Evolutionary conservation across 73 alveolate species (phyloP).

Genomic region (Chromera velia): DNA sequence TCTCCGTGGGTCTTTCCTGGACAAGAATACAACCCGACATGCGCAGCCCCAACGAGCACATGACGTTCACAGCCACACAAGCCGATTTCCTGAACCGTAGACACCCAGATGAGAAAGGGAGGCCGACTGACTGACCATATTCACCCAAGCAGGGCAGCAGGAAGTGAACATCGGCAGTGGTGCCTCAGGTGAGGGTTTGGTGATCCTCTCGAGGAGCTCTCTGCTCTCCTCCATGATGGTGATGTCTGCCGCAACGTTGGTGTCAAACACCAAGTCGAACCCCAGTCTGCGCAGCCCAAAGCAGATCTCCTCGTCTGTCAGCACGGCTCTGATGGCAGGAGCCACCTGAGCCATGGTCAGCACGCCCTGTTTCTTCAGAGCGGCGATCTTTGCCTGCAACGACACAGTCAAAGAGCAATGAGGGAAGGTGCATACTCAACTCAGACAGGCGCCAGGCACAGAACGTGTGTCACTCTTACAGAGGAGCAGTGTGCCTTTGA

Average conservation of each 20-base stretch:
- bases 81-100: no score
- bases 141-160: background rate
- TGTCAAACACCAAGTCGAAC: background rate
- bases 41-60: no score
- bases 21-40: no score
- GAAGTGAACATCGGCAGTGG: background rate
- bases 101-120: no score
- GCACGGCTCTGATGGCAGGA: background rate
- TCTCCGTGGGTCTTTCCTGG: no score
- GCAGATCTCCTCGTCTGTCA: background rate
- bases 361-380: background rate
- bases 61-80: no score
- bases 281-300: background rate
- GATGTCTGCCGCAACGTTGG: background rate
- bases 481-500: background rate
- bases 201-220: background rate
- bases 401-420: no score
- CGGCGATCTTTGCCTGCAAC: background rate
- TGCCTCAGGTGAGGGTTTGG: background rate
- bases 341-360: background rate
- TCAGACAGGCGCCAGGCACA: background rate
- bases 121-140: no score
- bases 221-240: background rate
- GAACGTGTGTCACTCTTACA: background rate
- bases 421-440: background rate